These are phyloP conservation scores for Scedosporium minutisporum DNA, from an alignment of 2,329 filamentous ascomycete genomes.

Conservation along the genomic window DNA sequence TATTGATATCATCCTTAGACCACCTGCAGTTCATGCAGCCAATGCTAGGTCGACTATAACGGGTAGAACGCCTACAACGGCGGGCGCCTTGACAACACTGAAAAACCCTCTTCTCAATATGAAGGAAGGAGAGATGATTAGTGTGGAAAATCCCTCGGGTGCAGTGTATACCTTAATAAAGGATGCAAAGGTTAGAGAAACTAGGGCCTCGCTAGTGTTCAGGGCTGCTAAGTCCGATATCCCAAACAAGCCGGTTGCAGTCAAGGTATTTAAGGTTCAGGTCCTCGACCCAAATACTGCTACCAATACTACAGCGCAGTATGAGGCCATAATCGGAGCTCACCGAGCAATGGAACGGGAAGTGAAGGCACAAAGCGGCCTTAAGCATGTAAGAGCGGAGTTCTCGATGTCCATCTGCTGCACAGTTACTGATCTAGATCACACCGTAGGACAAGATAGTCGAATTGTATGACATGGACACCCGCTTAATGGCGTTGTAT, in stretches of 20 bases:
- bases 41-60: neutral
- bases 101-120: neutral
- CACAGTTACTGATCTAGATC: no score
- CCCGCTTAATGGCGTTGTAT: constrained; percentile 48
- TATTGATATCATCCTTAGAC: neutral
- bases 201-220: neutral
- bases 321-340: neutral
- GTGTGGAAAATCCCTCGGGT: neutral
- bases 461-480: constrained; percentile 47
- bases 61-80: no score
- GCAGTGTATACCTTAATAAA: neutral
- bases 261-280: neutral
- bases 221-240: neutral
- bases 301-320: neutral
- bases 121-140: neutral
- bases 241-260: neutral
- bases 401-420: no score
- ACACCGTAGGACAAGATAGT: constrained; percentile 29
- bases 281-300: neutral
- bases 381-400: neutral
- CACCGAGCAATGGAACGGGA: neutral
- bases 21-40: neutral
- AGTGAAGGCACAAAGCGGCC: neutral
- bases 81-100: neutral
- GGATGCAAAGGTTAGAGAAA: neutral